Conservation (phyloP, 257 asterid genomes). For the Nicotiana knightiana region DNA sequence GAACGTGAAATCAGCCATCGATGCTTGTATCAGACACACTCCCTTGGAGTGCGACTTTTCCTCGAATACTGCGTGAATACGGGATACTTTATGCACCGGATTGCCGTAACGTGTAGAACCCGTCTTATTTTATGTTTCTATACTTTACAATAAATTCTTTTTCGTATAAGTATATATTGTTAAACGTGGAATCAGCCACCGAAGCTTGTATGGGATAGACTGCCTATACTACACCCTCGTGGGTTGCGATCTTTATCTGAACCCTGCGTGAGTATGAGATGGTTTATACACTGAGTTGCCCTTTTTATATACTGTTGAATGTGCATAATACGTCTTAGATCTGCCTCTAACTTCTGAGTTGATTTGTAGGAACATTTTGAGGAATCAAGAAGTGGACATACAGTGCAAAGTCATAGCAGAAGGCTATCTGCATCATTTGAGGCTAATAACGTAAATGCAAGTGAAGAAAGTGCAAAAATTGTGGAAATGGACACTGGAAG, state of each 20-base stretch:
- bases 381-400: conserved; percentile 26
- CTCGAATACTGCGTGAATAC: not conserved
- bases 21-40: too few species aligned
- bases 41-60: not conserved
- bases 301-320: too few species aligned
- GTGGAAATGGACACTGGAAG: conserved; percentile 76
- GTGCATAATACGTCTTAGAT: not conserved
- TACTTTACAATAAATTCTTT: too few species aligned
- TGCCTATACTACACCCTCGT: too few species aligned
- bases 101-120: not conserved
- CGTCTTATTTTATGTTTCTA: too few species aligned
- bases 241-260: too few species aligned
- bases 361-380: conserved; percentile 34
- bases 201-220: too few species aligned
- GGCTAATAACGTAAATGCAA: conserved; percentile 11
- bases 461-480: conserved; percentile 66
- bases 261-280: too few species aligned
- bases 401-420: conserved; percentile 32
- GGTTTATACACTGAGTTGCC: too few species aligned
- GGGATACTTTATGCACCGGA: not conserved
- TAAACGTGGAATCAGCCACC: too few species aligned
- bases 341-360: not conserved
- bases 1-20: too few species aligned
- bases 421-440: conserved; percentile 51
- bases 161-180: too few species aligned